A percentile compares a stretch with the other conserved stretches of the same genome.
Evolutionary conservation across 2,329 filamentous ascomycete species (phyloP).

Genomic region (Diplodia intermedia): DNA sequence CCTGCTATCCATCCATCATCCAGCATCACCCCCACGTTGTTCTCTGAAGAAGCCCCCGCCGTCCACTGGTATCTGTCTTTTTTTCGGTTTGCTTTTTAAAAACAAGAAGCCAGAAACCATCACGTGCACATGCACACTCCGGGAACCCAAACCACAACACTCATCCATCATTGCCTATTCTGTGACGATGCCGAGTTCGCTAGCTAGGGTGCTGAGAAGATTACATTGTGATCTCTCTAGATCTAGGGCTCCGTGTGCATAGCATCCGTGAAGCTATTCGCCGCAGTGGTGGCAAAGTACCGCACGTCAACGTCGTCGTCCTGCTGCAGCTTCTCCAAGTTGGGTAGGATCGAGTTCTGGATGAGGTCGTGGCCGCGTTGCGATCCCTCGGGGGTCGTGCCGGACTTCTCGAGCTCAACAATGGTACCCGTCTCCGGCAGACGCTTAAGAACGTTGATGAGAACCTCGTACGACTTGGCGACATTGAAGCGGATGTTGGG

Average conservation of each 20-base stretch:
- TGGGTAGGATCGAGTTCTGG: slow-evolving; percentile 83
- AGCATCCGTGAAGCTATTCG: slow-evolving; percentile 56
- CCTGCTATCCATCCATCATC: slow-evolving; percentile 17
- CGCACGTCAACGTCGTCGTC: slow-evolving; percentile 98
- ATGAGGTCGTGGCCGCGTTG: slow-evolving; percentile 79
- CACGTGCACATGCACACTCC: slow-evolving; percentile 14
- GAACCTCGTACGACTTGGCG: slow-evolving; percentile 91
- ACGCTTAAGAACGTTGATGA: slow-evolving; percentile 90
- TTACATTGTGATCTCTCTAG: neutral
- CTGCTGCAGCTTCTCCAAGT: slow-evolving; percentile 92
- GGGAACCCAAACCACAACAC: slow-evolving; percentile 2
- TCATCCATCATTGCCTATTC: slow-evolving; percentile 26
- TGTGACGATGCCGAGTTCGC: slow-evolving; percentile 23
- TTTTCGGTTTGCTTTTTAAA: slow-evolving; percentile 22
- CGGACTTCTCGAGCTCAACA: slow-evolving; percentile 81
- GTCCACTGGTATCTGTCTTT: slow-evolving; percentile 25
- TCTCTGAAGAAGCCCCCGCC: slow-evolving; percentile 6
- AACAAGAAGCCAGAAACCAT: slow-evolving; percentile 28
- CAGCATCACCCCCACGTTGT: slow-evolving; percentile 1
- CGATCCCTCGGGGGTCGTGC: slow-evolving; percentile 65
- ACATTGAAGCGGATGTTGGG: slow-evolving; percentile 99
- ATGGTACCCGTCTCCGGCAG: slow-evolving; percentile 89
- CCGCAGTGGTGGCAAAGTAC: slow-evolving; percentile 94
- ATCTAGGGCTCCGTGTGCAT: slow-evolving; percentile 48
- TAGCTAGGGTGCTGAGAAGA: slow-evolving; percentile 18